These are phyloP conservation scores for Sporothrix euskadiensis DNA, from an alignment of 2,329 filamentous ascomycete genomes.

Conservation along the genomic window DNA sequence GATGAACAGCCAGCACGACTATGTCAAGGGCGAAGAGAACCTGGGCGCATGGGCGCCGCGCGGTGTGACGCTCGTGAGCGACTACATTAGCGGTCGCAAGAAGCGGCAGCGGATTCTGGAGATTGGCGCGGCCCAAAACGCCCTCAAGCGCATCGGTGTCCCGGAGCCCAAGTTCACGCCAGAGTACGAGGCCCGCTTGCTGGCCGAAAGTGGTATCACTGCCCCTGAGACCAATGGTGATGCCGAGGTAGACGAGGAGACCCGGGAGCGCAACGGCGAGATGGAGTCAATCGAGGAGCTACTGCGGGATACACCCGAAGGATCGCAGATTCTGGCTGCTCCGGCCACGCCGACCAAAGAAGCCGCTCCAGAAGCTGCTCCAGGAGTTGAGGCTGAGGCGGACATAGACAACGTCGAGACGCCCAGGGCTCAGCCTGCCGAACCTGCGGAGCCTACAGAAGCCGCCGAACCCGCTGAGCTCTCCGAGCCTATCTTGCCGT, in stretches of 20 bases:
- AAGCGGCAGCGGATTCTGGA: slow-evolving; percentile 74
- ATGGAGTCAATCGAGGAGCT: slow-evolving; percentile 59
- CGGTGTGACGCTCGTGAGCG: slow-evolving; percentile 85
- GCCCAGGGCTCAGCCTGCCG: background rate
- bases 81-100: slow-evolving; percentile 76
- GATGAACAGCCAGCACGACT: slow-evolving; percentile 91
- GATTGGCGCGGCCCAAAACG: slow-evolving; percentile 71
- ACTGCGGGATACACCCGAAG: slow-evolving; percentile 58
- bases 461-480: background rate
- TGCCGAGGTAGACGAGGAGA: slow-evolving; percentile 34
- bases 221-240: slow-evolving; percentile 41
- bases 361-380: background rate
- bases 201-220: slow-evolving; percentile 35
- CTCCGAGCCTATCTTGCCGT: background rate
- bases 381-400: background rate
- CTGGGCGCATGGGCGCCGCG: slow-evolving; percentile 83
- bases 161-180: slow-evolving; percentile 43
- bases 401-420: background rate
- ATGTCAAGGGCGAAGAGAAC: slow-evolving; percentile 92
- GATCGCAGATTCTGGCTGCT: slow-evolving; percentile 45
- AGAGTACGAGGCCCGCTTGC: slow-evolving; percentile 22
- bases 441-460: no score
- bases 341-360: background rate
- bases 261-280: slow-evolving; percentile 35
- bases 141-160: slow-evolving; percentile 60